Conservation (phyloP, 1,284 basidiomycete genomes). For the Heterobasidion occidentale region DNA sequence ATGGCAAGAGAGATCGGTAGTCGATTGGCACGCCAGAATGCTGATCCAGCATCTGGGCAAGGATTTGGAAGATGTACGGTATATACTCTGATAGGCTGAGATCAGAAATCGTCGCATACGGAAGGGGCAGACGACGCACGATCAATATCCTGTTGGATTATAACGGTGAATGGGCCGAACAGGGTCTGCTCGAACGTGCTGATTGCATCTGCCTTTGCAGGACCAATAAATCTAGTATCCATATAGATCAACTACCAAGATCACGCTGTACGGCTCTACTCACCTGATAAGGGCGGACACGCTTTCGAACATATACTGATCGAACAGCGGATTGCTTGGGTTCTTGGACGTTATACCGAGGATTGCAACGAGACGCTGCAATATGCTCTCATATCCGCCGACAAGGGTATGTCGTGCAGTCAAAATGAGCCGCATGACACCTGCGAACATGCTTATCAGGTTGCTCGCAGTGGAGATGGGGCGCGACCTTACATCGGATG, state of each 20-base stretch:
- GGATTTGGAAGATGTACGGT: slow-evolving; percentile 95
- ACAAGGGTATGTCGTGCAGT: slow-evolving; percentile 78
- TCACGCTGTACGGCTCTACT: slow-evolving; percentile 8
- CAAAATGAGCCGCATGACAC: slow-evolving; percentile 89
- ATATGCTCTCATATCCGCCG: slow-evolving; percentile 58
- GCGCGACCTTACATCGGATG: slow-evolving; percentile 77
- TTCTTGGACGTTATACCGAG: slow-evolving; percentile 89
- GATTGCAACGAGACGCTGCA: slow-evolving; percentile 76
- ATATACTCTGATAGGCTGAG: slow-evolving; percentile 71
- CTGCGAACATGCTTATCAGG: slow-evolving; percentile 29
- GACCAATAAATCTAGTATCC: slow-evolving; percentile 65
- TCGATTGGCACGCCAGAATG: slow-evolving; percentile 69
- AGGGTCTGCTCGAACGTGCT: slow-evolving; percentile 73
- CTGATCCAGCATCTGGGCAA: slow-evolving; percentile 92
- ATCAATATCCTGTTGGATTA: slow-evolving; percentile 88
- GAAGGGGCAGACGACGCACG: slow-evolving; percentile 40
- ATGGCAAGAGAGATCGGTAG: slow-evolving; percentile 76
- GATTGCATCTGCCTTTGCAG: slow-evolving; percentile 61
- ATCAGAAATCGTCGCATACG: background rate
- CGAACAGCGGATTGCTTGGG: slow-evolving; percentile 95
- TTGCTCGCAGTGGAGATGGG: background rate
- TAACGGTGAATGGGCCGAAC: slow-evolving; percentile 85
- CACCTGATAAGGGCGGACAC: slow-evolving; percentile 87
- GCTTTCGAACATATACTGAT: slow-evolving; percentile 96
- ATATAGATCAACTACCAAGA: background rate